These are phyloP conservation scores for Trichoderma sp. DNA, from an alignment of 2,329 filamentous ascomycete genomes.

Conservation along the genomic window DNA sequence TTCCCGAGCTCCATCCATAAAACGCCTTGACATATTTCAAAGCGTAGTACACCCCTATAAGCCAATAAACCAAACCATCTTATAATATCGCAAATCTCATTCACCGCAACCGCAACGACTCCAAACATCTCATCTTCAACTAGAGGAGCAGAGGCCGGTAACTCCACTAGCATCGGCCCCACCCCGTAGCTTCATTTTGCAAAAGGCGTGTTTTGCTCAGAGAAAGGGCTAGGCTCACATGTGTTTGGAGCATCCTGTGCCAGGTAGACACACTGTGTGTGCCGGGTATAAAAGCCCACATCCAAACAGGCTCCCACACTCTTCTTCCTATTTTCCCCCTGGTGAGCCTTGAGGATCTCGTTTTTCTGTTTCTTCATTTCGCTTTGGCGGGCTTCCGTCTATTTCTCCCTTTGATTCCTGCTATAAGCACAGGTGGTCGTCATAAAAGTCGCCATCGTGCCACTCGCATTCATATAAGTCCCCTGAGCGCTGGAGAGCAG, in stretches of 20 bases:
- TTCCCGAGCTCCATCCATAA: background rate
- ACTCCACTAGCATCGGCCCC: slow-evolving; percentile 25
- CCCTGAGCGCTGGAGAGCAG: background rate
- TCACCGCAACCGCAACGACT: background rate
- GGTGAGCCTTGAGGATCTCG: background rate
- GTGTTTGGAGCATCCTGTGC: background rate
- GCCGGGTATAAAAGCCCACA: slow-evolving; percentile 31
- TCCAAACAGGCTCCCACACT: slow-evolving; percentile 24
- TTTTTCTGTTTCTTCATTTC: background rate
- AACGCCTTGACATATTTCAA: background rate
- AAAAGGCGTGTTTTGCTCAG: slow-evolving; percentile 4
- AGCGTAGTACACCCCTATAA: background rate
- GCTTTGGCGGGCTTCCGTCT: background rate
- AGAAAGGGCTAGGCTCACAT: slow-evolving; percentile 11
- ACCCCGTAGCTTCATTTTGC: slow-evolving; percentile 19
- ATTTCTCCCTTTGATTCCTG: background rate
- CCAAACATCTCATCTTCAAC: background rate
- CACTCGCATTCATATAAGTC: background rate
- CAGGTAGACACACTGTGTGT: slow-evolving; percentile 19
- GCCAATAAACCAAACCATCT: background rate
- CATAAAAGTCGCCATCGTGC: background rate
- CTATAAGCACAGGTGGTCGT: background rate
- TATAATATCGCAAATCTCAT: background rate
- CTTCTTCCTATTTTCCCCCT: slow-evolving; percentile 7
- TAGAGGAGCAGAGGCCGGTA: background rate